Conservation (phyloP, 352 stramenopile species). For the Thalassiosira sp. region DNA sequence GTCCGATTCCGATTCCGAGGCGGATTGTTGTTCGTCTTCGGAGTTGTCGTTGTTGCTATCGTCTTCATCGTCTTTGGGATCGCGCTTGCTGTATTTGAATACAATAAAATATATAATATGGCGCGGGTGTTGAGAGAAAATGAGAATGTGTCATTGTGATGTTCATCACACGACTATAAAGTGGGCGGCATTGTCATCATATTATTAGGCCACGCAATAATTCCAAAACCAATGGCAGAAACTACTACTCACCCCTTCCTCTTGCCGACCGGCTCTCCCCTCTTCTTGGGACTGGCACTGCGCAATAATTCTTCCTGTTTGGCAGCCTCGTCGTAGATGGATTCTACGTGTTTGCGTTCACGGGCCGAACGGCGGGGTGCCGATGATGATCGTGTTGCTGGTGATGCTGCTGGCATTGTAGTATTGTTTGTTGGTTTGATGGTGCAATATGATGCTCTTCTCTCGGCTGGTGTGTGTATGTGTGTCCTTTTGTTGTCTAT, state of each 20-base stretch:
- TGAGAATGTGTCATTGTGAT: background rate
- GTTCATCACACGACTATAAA: background rate
- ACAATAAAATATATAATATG: no score
- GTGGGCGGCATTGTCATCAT: no score
- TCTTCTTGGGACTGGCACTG: background rate
- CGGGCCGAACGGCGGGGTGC: constrained; percentile 28
- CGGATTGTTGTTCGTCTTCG: constrained; percentile 11
- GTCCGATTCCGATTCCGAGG: constrained; percentile 11
- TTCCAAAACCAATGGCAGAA: no score
- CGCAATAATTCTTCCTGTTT: background rate
- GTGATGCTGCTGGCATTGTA: background rate
- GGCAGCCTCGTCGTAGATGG: constrained; percentile 42
- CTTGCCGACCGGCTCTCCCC: background rate
- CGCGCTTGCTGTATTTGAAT: background rate
- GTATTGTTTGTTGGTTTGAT: no score
- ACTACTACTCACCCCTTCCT: no score
- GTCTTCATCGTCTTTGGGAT: constrained; percentile 9
- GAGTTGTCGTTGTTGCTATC: constrained; percentile 36
- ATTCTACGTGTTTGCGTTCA: constrained; percentile 36
- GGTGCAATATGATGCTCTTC: no score
- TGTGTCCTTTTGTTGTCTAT: no score
- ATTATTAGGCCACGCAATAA: no score
- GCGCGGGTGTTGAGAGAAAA: background rate
- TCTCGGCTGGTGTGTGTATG: no score
- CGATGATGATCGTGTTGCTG: background rate